Evolutionary conservation across 176 grass and related monocot genomes (phyloP), one percentile per base, ranked within the genome.

Genomic region (Rhynchospora tenuis): DNA sequence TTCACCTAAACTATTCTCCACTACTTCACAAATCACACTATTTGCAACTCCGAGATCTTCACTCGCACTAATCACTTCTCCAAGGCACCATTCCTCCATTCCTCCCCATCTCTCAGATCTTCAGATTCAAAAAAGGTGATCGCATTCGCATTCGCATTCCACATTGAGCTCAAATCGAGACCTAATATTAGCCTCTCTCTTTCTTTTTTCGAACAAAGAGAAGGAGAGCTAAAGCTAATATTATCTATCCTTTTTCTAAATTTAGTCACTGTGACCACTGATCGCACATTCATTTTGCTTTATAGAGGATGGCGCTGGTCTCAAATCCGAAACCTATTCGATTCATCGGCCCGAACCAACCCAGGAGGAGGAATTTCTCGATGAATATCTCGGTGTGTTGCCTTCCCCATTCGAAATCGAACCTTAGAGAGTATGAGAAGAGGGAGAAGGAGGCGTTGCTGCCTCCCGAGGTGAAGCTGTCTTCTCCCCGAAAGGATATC

Each of bases 401-500:
- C 24, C 63, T 82, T 24, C 80, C 80, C 6, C 59, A 64, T 63
- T 81, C 78, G 6, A 83, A 86, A 48, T 79, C 89, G 31, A 74
- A 45, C 14, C 64, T 61, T 33, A 72, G 45, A 58, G 66, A 26
- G 79, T 87, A 10, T 10, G 31, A 80, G 13, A 84, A 80, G 57
- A 93, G 78, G 24, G 80, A 59, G n/a, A 91, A 78, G 63, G 70
- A 84, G 70, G 13, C 42, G 27, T 78, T 64, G 68, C 2, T 9
- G 7, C 15, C 69, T 27, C 51, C 86, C 71, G 66, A 20, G 81
- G 77, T 81, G 10, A 90, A 75, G 80, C 89, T 81, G 64, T 15
- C 55, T 79, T 74, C 84, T 10, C 62, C 20, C 0, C 93, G 88
- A 23, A 47, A 84, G 73, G 85, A 98, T 42, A 78, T 93, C 52